A percentile compares a stretch with the other conserved stretches of the same genome.
These are phyloP conservation scores for Cercophora samala DNA, from an alignment of 495 filamentous ascomycete genomes.

Conservation along the genomic window DNA sequence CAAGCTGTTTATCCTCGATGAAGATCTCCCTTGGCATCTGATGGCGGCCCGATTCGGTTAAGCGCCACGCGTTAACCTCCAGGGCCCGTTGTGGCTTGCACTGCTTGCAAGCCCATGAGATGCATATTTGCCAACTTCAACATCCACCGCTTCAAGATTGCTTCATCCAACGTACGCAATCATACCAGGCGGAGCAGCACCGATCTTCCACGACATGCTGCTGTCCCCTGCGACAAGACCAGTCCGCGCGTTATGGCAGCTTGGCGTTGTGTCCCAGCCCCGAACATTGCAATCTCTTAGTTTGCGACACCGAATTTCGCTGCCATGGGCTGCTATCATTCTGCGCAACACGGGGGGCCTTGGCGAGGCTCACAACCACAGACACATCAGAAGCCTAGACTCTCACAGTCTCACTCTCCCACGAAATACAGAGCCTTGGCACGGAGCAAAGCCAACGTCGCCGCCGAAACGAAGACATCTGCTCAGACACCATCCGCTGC, in stretches of 20 bases:
- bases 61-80: constrained; percentile 5
- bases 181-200: neutral
- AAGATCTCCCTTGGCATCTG: constrained; percentile 27
- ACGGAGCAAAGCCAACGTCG: no score
- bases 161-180: neutral
- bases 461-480: no score
- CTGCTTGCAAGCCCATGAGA: neutral
- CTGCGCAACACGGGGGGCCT: constrained; percentile 7
- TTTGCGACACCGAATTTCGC: neutral
- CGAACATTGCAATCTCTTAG: neutral
- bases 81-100: constrained; percentile 5
- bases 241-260: constrained; percentile 15
- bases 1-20: constrained; percentile 24
- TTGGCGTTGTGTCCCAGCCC: constrained; percentile 4
- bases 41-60: constrained; percentile 23
- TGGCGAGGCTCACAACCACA: constrained; percentile 14
- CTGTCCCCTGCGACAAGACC: neutral
- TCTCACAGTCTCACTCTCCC: constrained; percentile 5
- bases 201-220: neutral
- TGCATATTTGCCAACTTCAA: neutral
- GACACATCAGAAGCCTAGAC: constrained; percentile 5
- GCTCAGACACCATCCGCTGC: neutral
- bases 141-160: neutral
- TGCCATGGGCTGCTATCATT: neutral
- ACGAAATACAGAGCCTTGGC: constrained; percentile 15